Evolutionary conservation across 2,329 filamentous ascomycete genomes (phyloP).

Genomic region (Basipetospora chlamydospora): DNA sequence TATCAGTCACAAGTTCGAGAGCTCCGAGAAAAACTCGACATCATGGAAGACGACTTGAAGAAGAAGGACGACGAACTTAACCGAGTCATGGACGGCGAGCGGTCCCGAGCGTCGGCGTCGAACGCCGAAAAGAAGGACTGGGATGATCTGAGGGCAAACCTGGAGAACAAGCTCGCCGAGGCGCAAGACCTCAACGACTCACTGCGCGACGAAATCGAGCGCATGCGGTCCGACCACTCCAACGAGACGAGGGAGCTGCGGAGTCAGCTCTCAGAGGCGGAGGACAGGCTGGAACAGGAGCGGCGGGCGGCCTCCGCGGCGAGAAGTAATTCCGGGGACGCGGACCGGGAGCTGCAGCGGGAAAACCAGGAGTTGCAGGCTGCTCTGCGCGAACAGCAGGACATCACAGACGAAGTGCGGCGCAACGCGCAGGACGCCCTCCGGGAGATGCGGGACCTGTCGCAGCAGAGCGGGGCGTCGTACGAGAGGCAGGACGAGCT

Average conservation of each 20-base stretch:
- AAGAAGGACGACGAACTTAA: constrained; percentile 59
- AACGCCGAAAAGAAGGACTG: constrained; percentile 57
- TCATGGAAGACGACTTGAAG: constrained; percentile 54
- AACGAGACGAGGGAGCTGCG: constrained; percentile 47
- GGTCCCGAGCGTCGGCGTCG: constrained; percentile 32
- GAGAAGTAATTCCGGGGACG: constrained; percentile 13
- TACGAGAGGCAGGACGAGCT: constrained; percentile 74
- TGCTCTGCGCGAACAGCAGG: constrained; percentile 58
- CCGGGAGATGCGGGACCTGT: constrained; percentile 76
- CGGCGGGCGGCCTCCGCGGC: not conserved
- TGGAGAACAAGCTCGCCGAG: constrained; percentile 62
- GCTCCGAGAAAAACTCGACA: constrained; percentile 57
- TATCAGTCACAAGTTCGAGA: constrained; percentile 65
- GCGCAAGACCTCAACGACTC: constrained; percentile 67
- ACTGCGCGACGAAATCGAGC: constrained; percentile 65
- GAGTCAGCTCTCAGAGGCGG: constrained; percentile 44
- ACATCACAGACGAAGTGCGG: constrained; percentile 74
- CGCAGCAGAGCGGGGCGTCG: constrained; percentile 61
- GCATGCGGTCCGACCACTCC: constrained; percentile 53
- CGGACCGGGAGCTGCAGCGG: constrained; percentile 41
- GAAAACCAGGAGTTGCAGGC: constrained; percentile 56
- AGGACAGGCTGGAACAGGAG: constrained; percentile 13
- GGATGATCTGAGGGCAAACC: constrained; percentile 45
- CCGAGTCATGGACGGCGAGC: constrained; percentile 43
- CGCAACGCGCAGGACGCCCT: constrained; percentile 72